Evolutionary conservation across 2,329 filamentous ascomycete species (phyloP).

Genomic region (Cercospora nicotianae): DNA sequence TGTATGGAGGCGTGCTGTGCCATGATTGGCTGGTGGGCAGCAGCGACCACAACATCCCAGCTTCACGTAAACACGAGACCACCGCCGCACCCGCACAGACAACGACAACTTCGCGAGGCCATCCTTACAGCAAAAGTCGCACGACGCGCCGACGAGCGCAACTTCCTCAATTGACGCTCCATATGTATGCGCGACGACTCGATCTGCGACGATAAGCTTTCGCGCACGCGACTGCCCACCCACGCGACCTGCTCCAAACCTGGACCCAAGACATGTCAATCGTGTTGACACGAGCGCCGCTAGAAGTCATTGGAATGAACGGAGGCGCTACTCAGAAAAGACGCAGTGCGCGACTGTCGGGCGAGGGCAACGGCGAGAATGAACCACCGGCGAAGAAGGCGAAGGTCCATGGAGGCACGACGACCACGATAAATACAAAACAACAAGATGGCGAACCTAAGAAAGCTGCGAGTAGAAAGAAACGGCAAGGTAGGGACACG

Average conservation of each 20-base stretch:
- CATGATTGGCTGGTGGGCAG: slow-evolving; percentile 4
- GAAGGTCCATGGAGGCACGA: slow-evolving; percentile 39
- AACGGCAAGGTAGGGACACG: slow-evolving; percentile 36
- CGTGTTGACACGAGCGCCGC: slow-evolving; percentile 43
- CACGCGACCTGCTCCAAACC: neutral
- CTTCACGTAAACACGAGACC: slow-evolving; percentile 15
- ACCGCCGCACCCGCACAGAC: slow-evolving; percentile 1
- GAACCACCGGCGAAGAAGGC: slow-evolving; percentile 47
- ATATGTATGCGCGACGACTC: slow-evolving; percentile 17
- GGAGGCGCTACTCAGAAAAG: slow-evolving; percentile 50
- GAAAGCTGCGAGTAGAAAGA: slow-evolving; percentile 40
- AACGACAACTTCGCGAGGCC: slow-evolving; percentile 8
- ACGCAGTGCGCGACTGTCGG: slow-evolving; percentile 46
- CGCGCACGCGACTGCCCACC: slow-evolving; percentile 18
- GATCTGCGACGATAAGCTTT: slow-evolving; percentile 15
- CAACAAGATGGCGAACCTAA: slow-evolving; percentile 32
- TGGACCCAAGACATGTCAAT: slow-evolving; percentile 38
- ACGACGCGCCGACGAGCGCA: slow-evolving; percentile 12
- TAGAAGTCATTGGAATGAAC: slow-evolving; percentile 51
- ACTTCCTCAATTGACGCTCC: neutral
- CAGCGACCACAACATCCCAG: slow-evolving; percentile 4
- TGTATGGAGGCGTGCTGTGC: neutral
- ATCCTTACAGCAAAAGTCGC: slow-evolving; percentile 9
- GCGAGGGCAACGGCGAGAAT: slow-evolving; percentile 47
- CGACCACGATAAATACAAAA: slow-evolving; percentile 42